Percentiles rank a stretch among this genome's conserved stretches.
Evolutionary conservation across 2,329 filamentous ascomycete species (phyloP).

Genomic region (Ustulina deusta): DNA sequence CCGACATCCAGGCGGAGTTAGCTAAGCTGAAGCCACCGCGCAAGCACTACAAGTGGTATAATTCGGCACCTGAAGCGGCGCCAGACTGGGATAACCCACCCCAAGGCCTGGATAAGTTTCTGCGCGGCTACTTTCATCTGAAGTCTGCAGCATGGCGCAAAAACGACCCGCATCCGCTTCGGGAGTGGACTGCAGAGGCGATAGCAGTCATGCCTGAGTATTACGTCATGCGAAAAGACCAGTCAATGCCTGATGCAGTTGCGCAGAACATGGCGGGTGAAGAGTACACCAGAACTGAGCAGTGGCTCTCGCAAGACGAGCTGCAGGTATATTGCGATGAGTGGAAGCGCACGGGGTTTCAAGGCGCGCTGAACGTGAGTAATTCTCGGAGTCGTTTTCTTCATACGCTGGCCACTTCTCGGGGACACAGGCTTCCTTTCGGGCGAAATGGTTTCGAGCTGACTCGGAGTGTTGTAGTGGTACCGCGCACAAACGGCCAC

Average conservation of each 20-base stretch:
- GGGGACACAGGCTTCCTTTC: background rate
- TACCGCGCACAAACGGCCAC: constrained; percentile 70
- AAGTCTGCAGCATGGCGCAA: constrained; percentile 72
- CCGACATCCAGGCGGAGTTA: constrained; percentile 68
- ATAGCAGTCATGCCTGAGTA: constrained; percentile 73
- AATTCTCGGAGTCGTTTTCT: background rate
- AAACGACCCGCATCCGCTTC: constrained; percentile 66
- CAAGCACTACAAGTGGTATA: constrained; percentile 79
- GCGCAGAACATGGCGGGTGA: constrained; percentile 65
- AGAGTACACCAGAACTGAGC: constrained; percentile 55
- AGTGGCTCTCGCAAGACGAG: constrained; percentile 70
- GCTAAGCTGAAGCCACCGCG: constrained; percentile 65
- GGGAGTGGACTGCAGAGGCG: constrained; percentile 67
- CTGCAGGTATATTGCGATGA: constrained; percentile 71
- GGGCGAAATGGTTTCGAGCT: background rate
- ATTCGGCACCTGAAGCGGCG: constrained; percentile 63
- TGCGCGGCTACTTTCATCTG: constrained; percentile 75
- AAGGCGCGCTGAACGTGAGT: constrained; percentile 67
- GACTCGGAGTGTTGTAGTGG: constrained; percentile 55
- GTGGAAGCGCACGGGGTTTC: constrained; percentile 72
- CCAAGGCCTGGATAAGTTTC: constrained; percentile 64
- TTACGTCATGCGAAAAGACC: constrained; percentile 72
- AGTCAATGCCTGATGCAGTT: constrained; percentile 70
- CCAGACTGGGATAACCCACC: constrained; percentile 56
- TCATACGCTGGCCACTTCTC: background rate